Conservation (phyloP, 805 yeast genomes). For the Dipodascus geniculatus region DNA sequence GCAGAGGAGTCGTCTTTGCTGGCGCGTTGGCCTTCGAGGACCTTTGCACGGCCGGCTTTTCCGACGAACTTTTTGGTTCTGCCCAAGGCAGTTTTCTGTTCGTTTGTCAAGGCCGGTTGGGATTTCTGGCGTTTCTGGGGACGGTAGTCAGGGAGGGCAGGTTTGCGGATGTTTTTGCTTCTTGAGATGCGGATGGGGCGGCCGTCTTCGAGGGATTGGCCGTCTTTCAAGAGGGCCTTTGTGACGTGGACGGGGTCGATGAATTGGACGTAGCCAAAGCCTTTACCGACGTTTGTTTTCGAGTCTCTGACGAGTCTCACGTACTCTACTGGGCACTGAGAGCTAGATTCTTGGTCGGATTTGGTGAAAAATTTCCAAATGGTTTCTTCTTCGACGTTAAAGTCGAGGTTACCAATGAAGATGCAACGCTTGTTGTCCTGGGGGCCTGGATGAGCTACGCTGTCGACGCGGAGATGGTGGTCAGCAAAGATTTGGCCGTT, state of each 20-base stretch:
- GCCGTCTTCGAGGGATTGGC: slow-evolving; percentile 39
- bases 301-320: slow-evolving; percentile 88
- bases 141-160: slow-evolving; percentile 3
- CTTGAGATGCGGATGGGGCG: slow-evolving; percentile 71
- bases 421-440: slow-evolving; percentile 76
- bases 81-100: slow-evolving; percentile 67
- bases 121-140: slow-evolving; percentile 15
- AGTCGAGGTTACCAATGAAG: slow-evolving; percentile 89
- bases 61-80: slow-evolving; percentile 68
- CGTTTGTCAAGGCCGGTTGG: slow-evolving; percentile 36
- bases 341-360: neutral
- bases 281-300: slow-evolving; percentile 91
- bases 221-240: slow-evolving; percentile 70
- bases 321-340: slow-evolving; percentile 53
- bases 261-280: slow-evolving; percentile 93
- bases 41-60: slow-evolving; percentile 58
- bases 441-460: slow-evolving; percentile 80
- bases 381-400: slow-evolving; percentile 83
- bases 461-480: slow-evolving; percentile 82
- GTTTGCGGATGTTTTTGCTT: slow-evolving; percentile 33
- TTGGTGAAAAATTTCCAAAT: slow-evolving; percentile 69
- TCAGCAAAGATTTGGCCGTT: slow-evolving; percentile 61
- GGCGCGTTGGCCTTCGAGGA: slow-evolving; percentile 73
- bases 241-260: slow-evolving; percentile 52
- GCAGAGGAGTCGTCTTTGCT: slow-evolving; percentile 37